Percentiles rank a stretch among this genome's conserved stretches.
These are phyloP conservation scores for Trifolium fragiferum DNA, from an alignment of 306 rosid species.

Conservation along the genomic window DNA sequence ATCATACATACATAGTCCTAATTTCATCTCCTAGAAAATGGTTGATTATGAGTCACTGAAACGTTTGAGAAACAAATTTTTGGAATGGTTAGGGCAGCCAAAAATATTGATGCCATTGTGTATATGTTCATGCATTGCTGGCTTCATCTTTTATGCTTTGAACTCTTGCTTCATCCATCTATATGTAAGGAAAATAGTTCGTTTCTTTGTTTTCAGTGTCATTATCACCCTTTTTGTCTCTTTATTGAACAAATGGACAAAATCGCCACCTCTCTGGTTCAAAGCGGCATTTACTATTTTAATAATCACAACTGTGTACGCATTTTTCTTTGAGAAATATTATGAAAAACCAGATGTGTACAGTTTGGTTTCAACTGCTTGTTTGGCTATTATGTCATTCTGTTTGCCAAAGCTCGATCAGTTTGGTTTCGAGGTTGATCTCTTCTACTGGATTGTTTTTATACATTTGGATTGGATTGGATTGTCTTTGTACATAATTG, in stretches of 20 bases:
- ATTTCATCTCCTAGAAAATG: too few species aligned
- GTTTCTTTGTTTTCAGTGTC: not conserved
- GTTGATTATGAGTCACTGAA: too few species aligned
- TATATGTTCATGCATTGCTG: not conserved
- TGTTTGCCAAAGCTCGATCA: slow-evolving; percentile 12
- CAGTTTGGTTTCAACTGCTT: slow-evolving; percentile 11
- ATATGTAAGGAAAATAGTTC: not conserved
- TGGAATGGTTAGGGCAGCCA: not conserved
- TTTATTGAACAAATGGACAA: not conserved
- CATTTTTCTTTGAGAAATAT: not conserved
- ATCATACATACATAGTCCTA: too few species aligned
- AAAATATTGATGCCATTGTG: slow-evolving; percentile 38
- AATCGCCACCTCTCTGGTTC: not conserved
- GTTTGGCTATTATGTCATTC: slow-evolving; percentile 33
- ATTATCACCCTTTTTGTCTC: not conserved
- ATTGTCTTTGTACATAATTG: too few species aligned
- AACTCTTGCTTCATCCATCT: slow-evolving; percentile 10
- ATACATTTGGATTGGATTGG: too few species aligned
- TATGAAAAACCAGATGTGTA: slow-evolving; percentile 17
- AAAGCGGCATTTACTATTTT: not conserved
- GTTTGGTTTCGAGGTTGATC: slow-evolving; percentile 26
- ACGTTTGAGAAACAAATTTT: too few species aligned
- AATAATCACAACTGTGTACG: not conserved
- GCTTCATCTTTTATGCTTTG: not conserved
- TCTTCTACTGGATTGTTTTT: too few species aligned